Base-by-base conservation (phyloP, 2,329 filamentous ascomycete species). In the Monilinia fructigena region DNA sequence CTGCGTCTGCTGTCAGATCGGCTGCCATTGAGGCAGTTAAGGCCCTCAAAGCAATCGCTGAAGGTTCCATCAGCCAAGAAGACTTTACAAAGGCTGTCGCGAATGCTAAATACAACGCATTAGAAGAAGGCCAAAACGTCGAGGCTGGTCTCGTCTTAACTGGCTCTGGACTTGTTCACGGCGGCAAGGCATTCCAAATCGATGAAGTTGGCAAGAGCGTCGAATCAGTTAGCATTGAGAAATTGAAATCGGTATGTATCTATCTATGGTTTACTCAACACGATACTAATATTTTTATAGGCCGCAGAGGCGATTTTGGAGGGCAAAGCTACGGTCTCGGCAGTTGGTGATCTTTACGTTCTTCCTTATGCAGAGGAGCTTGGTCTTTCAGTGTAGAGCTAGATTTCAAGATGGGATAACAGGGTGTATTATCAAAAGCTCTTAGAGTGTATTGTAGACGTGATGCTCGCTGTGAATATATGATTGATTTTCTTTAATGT, bases 281-380 rank as follows among this genome's bases (percentile, higher is more conserved):
- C 66, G 74, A 77, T 73, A 75, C 73, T 75, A 74, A 72, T 75
- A 55, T 66, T 65, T 63, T 16, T 47, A 60, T 76, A 98, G 93
- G 87, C 90, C 76, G 93, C 93, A 76, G 96, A 97, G 85, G 83
- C 89, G 77, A 85, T 97, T 74, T 83, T 98, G 71, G 90, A 93
- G 72, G 88, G 87, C 80, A 98, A 93, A 85, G 93, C 94, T 62
- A 89, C 92, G 64, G 91, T 97, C 70, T 90, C 92, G 70, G 85
- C 92, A 67, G 93, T 98, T 70, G 95, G 95, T 79, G 95, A 99
- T 78, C 85, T 99, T 74, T 90, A 92, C 80, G 85, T 89, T 75
- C 87, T 99, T 77, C 95, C 95, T 67, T 99, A 89, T 78, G 95
- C 93, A 72, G 91, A 93, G 81, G 95, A 99, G 78, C 84, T 99